Evolutionary conservation across 2,329 filamentous ascomycete genomes (phyloP), one percentile per base, ranked within the genome.

Genomic region (Nothophaeocryptopus gaeumannii): DNA sequence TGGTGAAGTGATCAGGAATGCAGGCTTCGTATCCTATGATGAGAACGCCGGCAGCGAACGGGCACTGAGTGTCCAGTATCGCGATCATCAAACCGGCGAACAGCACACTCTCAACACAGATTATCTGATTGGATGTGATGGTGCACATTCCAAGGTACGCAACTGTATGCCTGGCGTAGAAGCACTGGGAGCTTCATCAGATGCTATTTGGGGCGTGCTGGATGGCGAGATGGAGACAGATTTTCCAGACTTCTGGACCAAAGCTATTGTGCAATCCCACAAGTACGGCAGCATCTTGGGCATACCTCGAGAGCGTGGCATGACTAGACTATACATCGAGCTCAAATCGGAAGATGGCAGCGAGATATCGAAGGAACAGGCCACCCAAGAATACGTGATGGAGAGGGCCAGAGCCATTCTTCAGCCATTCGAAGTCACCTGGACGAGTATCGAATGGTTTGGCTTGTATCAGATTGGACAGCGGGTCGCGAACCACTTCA

Each of bases 171-270:
- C 58, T 70, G 58, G 73, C 72, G 65, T 77, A 67, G 39, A 74
- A 31, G 70, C 75, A 13, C 68, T 75, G 34, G 77, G 77, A 2
- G 71, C 74, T 13, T 74, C 72, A 8, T 74, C 67, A 31, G 77
- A 83, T 55, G 78, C 81, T 3, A 80, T 83, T 14, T 89, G 85
- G 85, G 85, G 84, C 47, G 85, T 89, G 2, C 70, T 89, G 2
- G 85, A 89, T 64, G 85, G 84, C 58, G 80, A 82, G 63, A 69
- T 88, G 8, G 80, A 85, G 37, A 88, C 85, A 7, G 78, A 88
- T 63, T 88, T 89, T 58, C 85, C 85, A 1, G 85, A 88, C 60
- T 79, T 88, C 41, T 88, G 84, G 84, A 85, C 81, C 66, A 88
- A 88, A 70, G 83, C 84, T 0, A 78, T 86, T 0, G 76, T 88